Base-by-base conservation (phyloP, 495 filamentous ascomycete species). In the Penicillium angulare region DNA sequence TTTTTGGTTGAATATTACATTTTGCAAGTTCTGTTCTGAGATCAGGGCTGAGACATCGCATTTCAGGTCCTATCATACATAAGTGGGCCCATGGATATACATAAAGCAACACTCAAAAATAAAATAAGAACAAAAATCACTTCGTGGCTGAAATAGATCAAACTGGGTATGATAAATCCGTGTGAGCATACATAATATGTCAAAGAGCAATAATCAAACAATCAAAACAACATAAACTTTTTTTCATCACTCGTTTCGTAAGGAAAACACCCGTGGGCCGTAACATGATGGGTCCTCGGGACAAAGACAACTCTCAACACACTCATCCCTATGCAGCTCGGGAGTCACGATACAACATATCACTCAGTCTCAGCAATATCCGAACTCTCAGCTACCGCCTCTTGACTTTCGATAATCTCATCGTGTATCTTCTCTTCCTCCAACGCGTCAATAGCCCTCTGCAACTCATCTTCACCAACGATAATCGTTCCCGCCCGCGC, bases 401-500 rank as follows among this genome's bases (percentile, higher is more conserved):
- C 31, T 27, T 34, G 48, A 2, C 34, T 34, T 9, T 13, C 24
- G 8, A 29, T 24, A 20, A 35, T 32, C 12, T 54, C 50, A 41
- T 54, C 55, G 35, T 53, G 42, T 29, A 36, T 34, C 24, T 49
- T 75, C 38, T 77, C 72, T 23, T 65, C 69, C n/a, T 75, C 70
- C 54, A 97, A 69, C 0, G 88, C 88, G 47, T 79, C 80, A 57
- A 96, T 71, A 0, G 90, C 91, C 43, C 79, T 78, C 20, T 74
- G 72, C 22, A 91, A 71, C 63, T 91, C 87, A 51, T 86, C 81
- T 59, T 84, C 79, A 1, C 80, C 80, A 48, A 98, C 81, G 55
- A 98, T 88, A 7, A 98, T 92, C 2, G 89, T 92, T 5, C 93
- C 93, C 0, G 92, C 90, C 35, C 87, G 80, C 10, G 90, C 90